Base-by-base conservation (phyloP, 257 asterid species). In the Prunella vulgaris region DNA sequence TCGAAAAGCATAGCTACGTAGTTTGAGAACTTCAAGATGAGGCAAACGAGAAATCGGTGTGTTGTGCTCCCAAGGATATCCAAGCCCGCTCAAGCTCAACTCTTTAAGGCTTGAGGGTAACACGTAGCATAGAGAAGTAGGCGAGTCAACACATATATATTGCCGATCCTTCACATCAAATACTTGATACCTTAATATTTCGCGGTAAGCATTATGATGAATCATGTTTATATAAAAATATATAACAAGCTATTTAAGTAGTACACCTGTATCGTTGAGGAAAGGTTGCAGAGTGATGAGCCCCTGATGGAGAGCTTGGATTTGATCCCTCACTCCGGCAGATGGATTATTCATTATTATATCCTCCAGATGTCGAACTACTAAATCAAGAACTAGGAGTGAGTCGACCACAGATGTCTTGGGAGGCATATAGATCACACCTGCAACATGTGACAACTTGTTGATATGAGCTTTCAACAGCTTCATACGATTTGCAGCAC, bases 381-480 rank as follows among this genome's bases (percentile, higher is more conserved):
- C 21, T 17, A 60, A 75, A 42, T 61, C 66, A 9, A 75, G 24
- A 24, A 40, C 48, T 15, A 62, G 64, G 9, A 52, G 60, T 5
- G 66, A 59, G 18, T 51, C 67, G 1, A 52, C 52, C 7, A n/a
- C 21, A 8, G 52, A 2, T 14, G 56, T 13, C n/a, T 2, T 51
- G 1, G 24, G 38, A 8, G 24, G 4, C 3, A 15, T 27, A 27
- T 12, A 42, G 12, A 10, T 22, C 10, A 28, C 33, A 28, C n/a
- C 2, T 9, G 6, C 38, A 32, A 32, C 38, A 1, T 25, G 4
- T 12, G 51, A 12, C 56, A 37, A 53, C 17, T 56, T 17, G 30
- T 1, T 15, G 12, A 64, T 51, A 20, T 64, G 5, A 5, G 15
- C 24, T 22, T 22, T 63, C 66, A 72, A 37, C 59, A 25, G 21